Evolutionary conservation across 495 filamentous ascomycete species (phyloP).

Genomic region (Cudoniella acicularis): DNA sequence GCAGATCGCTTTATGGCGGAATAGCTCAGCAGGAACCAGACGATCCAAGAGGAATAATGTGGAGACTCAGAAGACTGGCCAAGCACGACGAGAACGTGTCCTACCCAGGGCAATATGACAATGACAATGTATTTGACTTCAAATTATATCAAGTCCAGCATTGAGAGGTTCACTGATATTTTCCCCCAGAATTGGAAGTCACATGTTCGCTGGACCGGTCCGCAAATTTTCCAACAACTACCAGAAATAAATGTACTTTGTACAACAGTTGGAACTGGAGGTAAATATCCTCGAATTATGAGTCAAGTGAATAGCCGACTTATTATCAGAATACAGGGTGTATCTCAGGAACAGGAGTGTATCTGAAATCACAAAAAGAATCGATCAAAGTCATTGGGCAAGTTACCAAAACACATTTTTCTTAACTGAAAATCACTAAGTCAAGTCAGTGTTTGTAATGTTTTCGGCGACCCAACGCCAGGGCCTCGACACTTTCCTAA

Average conservation of each 20-base stretch:
- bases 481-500: slow-evolving; percentile 42
- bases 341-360: not conserved
- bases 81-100: slow-evolving; percentile 31
- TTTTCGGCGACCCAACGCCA: slow-evolving; percentile 41
- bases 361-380: slow-evolving; percentile 15
- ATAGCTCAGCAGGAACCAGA: slow-evolving; percentile 41
- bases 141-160: not conserved
- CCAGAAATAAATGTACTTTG: slow-evolving; percentile 48
- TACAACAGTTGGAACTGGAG: slow-evolving; percentile 41
- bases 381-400: not conserved
- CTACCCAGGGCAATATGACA: slow-evolving; percentile 49
- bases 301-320: too few relatives aligned
- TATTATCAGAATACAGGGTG: not conserved
- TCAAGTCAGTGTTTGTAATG: slow-evolving; percentile 43
- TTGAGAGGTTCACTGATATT: not conserved
- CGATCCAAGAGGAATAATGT: slow-evolving; percentile 43
- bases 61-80: slow-evolving; percentile 32
- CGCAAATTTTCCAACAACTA: slow-evolving; percentile 45
- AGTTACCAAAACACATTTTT: slow-evolving; percentile 35
- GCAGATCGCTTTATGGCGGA: slow-evolving; percentile 40
- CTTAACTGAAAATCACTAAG: slow-evolving; percentile 40
- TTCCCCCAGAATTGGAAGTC: slow-evolving; percentile 38
- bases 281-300: too few relatives aligned
- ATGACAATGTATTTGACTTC: slow-evolving; percentile 26
- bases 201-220: slow-evolving; percentile 48